These are phyloP conservation scores for Ichthyophthirius multifiliis DNA, from an alignment of 169 alveolate genomes.

Conservation along the genomic window DNA sequence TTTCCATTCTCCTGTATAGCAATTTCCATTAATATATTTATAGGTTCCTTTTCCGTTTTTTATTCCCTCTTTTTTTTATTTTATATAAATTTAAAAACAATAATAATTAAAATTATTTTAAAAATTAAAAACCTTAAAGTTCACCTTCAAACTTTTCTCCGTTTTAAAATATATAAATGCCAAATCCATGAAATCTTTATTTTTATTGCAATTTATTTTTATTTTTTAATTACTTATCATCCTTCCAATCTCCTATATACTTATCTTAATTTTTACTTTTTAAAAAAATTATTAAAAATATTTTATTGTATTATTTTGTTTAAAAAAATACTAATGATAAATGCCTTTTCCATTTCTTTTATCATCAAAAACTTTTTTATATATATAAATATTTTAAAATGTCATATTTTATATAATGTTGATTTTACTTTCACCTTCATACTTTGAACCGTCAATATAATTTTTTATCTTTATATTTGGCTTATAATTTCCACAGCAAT, in stretches of 20 bases:
- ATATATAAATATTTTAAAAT: background rate
- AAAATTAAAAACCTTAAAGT: background rate
- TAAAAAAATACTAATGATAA: background rate
- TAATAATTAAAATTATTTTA: background rate
- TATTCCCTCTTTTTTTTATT: constrained; percentile 11
- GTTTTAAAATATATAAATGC: constrained; percentile 46
- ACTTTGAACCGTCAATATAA: constrained; percentile 15
- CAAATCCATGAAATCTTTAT: constrained; percentile 46
- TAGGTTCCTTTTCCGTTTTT: constrained; percentile 50
- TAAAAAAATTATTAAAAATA: background rate
- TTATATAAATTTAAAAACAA: background rate
- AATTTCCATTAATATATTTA: constrained; percentile 44
- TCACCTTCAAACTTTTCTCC: constrained; percentile 60
- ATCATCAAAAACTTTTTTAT: background rate
- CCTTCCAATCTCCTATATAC: constrained; percentile 12
- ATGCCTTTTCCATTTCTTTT: constrained; percentile 21
- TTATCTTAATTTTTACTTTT: constrained; percentile 5
- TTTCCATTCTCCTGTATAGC: constrained; percentile 56
- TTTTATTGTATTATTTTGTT: background rate
- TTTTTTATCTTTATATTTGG: background rate
- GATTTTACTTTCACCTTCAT: constrained; percentile 21
- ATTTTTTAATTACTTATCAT: background rate
- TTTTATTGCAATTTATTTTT: background rate
- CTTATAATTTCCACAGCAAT: background rate
- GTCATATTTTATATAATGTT: too few relatives aligned